Evolutionary conservation across 495 filamentous ascomycete species (phyloP).

Genomic region (Umbilicaria muhlenbergii): DNA sequence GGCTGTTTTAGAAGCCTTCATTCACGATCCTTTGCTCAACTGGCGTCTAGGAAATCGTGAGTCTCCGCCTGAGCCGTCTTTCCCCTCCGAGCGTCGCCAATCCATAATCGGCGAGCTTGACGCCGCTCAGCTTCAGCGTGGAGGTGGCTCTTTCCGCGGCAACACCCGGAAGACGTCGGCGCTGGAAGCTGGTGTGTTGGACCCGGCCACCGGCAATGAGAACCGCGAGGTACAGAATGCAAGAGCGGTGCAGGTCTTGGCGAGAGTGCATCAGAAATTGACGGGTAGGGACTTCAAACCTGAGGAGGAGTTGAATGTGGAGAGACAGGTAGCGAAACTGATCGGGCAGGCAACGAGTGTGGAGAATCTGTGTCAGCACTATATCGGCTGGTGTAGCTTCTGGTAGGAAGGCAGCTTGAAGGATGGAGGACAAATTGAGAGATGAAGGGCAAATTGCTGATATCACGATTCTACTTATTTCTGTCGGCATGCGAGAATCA

Average conservation of each 20-base stretch:
- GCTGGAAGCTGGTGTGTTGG: slow-evolving; percentile 4
- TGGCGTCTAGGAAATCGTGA: slow-evolving; percentile 87
- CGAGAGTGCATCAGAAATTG: slow-evolving; percentile 85
- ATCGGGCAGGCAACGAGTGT: slow-evolving; percentile 89
- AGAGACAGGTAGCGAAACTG: slow-evolving; percentile 81
- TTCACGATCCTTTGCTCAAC: slow-evolving; percentile 93
- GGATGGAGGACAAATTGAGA: not conserved
- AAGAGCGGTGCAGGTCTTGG: slow-evolving; percentile 78
- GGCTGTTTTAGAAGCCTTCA: slow-evolving; percentile 97
- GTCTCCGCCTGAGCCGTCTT: slow-evolving; percentile 61
- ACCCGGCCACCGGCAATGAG: slow-evolving; percentile 19
- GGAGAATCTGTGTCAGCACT: slow-evolving; percentile 97
- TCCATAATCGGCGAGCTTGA: slow-evolving; percentile 57
- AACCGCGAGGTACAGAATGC: slow-evolving; percentile 78
- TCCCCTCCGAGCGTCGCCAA: slow-evolving; percentile 62
- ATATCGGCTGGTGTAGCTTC: slow-evolving; percentile 95
- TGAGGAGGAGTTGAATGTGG: slow-evolving; percentile 66
- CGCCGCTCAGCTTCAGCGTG: slow-evolving; percentile 26
- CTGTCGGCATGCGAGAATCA: not conserved
- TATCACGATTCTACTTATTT: no score
- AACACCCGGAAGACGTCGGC: slow-evolving; percentile 7
- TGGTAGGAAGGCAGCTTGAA: slow-evolving; percentile 34
- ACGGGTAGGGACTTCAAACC: slow-evolving; percentile 54
- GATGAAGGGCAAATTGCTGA: no score
- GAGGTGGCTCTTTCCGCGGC: slow-evolving; percentile 29